Evolutionary conservation across 768 basidiomycete genomes (phyloP), one percentile per base, ranked within the genome.

Genomic region (Sistotremastrum niveocremeum): DNA sequence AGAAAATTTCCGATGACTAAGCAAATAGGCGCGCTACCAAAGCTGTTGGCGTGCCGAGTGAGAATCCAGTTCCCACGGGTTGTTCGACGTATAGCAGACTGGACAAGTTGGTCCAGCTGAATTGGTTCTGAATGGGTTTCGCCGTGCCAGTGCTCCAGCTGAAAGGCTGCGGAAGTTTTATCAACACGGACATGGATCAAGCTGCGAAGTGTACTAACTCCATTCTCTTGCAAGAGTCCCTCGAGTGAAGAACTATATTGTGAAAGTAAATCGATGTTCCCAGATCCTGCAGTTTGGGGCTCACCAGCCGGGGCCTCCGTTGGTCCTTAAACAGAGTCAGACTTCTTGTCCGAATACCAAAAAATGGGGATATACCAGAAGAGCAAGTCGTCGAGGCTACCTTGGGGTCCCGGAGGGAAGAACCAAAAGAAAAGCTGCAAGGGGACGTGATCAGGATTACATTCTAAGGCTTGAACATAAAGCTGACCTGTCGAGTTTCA

Each of bases 101-200:
- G 2, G 81, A 82, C 6, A 86, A 66, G 54, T 85, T 86, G 0
- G 84, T 85, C 84, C 84, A 86, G 58, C 81, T 82, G 52, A 69
- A 71, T 51, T 79, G 68, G 45, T 84, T 86, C 4, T 58, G 65
- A 1, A 71, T 80, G 3, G 82, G 76, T 46, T 69, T 68, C 2
- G 80, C 81, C 53, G 74, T 72, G 1, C 84, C 84, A 39, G 53
- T 65, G 5, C 70, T 59, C 82, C 82, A 84, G 38, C 65, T 69
- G 59, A 86, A 67, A 1, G 84, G 84, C 82, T 84, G 52, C 4
- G 39, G 8, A 34, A 11, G 8, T n/a, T 7, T 2, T 39, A 32
- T 20, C 7, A 36, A 28, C 30, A 42, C 5, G 30, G 28, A 30
- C 7, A 32, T 28, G n/a, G 4, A 29, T 6, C 39, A 48, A 32